Conservation (phyloP, 495 filamentous ascomycete species). For the Lepidopterella palustris region DNA sequence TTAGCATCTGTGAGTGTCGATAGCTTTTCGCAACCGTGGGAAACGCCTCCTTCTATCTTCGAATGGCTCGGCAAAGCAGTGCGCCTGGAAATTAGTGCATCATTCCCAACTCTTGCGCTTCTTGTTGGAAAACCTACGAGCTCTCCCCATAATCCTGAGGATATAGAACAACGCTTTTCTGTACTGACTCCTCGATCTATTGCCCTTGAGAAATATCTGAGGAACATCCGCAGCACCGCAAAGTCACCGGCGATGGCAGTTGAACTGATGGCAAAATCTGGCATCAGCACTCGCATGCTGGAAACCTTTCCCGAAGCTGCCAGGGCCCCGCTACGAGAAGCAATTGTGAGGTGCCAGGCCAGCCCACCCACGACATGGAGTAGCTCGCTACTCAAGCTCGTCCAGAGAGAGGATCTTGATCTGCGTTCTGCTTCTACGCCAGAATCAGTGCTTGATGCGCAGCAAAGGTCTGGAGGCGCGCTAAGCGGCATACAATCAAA, state of each 20-base stretch:
- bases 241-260: constrained; percentile 33
- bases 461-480: constrained; percentile 33
- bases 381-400: constrained; percentile 59
- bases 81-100: constrained; percentile 9
- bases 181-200: constrained; percentile 24
- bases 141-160: constrained; percentile 16
- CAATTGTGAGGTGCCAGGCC: constrained; percentile 73
- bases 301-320: constrained; percentile 83
- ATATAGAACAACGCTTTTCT: constrained; percentile 20
- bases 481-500: constrained; percentile 34
- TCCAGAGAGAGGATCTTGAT: constrained; percentile 72
- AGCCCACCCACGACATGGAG: constrained; percentile 74
- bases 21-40: constrained; percentile 47
- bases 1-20: constrained; percentile 3
- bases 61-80: constrained; percentile 50
- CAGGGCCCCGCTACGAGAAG: constrained; percentile 69
- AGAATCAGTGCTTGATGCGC: constrained; percentile 23
- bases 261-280: constrained; percentile 54
- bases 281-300: constrained; percentile 51
- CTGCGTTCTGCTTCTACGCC: constrained; percentile 4
- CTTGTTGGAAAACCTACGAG: constrained; percentile 25
- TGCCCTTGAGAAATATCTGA: constrained; percentile 36
- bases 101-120: constrained; percentile 25
- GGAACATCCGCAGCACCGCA: constrained; percentile 4
- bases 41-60: constrained; percentile 64